Base-by-base conservation (phyloP, 345 rosid genomes). In the Pistacia integerrima region DNA sequence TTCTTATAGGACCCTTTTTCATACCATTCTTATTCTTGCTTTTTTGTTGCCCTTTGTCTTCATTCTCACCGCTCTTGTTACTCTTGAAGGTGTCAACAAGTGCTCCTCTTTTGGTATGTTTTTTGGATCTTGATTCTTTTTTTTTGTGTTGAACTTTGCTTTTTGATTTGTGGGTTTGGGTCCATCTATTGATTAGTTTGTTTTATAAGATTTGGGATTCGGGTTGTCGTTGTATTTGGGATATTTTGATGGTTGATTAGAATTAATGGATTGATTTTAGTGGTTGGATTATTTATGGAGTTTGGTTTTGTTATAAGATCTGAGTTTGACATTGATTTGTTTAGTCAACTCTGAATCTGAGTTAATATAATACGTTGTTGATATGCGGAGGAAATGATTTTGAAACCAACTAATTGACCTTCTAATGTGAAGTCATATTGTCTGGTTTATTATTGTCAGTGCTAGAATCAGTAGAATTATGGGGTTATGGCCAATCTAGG, bases 81-180 rank as follows among this genome's bases (percentile, higher is more conserved):
- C 99, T 90, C 98, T 97, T 69, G 99, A 97, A 90, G 99, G 99
- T 83, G 97, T 90, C 93, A 92, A 97, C 94, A 94, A 97, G 86
- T 97, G 99, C 91, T 97, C 99, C 88, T 97, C 99, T 77, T 88
- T 97, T 68, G 98, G 99, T 94, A 87, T 0, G 46, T 41, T 41
- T 41, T 41, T 57, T 76, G 52, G 79, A 80, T 85, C 85, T 82
- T 78, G 67, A 28, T 69, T 60, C 46, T 5, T 41, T 41, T 25
- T 25, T 41, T 8, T 41, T 41, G 46, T 41, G 46, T 41, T 41
- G 46, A 41, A 41, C 46, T 41, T 41, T 41, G 46, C 46, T 41
- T 41, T 41, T 41, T 38, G 41, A 38, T 4, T 38, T 4, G 46
- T 7, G 8, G 46, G 46, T 41, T 41, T 41, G 46, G 46, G 33